Evolutionary conservation across 768 basidiomycete species (phyloP), one percentile per base, ranked within the genome.

Genomic region (Leccinum fibrillosum): DNA sequence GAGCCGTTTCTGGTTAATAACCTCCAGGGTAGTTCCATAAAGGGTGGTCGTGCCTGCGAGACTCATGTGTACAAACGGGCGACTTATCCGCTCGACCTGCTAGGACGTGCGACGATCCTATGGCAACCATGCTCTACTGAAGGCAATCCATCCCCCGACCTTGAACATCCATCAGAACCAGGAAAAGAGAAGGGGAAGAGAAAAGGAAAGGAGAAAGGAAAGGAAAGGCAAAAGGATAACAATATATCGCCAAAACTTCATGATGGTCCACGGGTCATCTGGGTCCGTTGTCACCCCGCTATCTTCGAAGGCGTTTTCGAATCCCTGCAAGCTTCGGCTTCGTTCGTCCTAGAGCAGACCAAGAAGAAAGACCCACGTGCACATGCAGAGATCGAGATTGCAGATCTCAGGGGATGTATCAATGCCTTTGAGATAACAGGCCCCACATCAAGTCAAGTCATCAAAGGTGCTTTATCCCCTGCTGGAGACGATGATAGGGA

Each of bases 341-440:
- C 86, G 0, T 65, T 74, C 35, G 76, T 75, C 3, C 69, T 89
- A 11, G 78, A 81, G 28, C 67, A 67, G 17, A 68, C 69, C 25
- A 73, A 66, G 54, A 60, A 64, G 52, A 64, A 60, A 12, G 54
- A 69, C 25, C 60, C 65, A 11, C 61, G 63, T 2, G 57, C 60
- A 23, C 51, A 61, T 4, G 69, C 63, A 12, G 76, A 79, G 21
- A 72, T 94, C 10, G 86, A 91, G 62, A 78, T 95, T 15, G 77
- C 80, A 7, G 90, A 95, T 68, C 70, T 94, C 50, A 76, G 88
- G 55, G 84, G 83, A 2, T 82, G 85, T 51, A 64, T 93, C 45
- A 90, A 90, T 60, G 79, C 86, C 5, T 96, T 96, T 64, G 95
- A 98, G 70, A 82, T 98, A 34, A 89, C 90, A 78, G 96, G 96